Evolutionary conservation across 148 eudicot genomes (phyloP).

Genomic region (Camellia sinensis): DNA sequence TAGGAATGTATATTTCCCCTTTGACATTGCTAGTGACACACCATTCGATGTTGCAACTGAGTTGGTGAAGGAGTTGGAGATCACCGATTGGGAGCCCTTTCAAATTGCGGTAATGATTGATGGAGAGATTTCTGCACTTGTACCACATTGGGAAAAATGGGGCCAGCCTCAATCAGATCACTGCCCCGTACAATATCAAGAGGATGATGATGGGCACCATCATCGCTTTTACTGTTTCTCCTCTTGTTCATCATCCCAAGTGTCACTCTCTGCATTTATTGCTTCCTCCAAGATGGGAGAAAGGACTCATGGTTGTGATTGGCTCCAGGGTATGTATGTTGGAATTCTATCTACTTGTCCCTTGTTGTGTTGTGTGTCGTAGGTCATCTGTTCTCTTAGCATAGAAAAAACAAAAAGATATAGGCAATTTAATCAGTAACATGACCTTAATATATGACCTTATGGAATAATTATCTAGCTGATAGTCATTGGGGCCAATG

Average conservation of each 20-base stretch:
- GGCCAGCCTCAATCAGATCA: slow-evolving; percentile 20
- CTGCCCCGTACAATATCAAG: slow-evolving; percentile 20
- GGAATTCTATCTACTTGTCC: background rate
- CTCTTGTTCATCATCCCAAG: slow-evolving; percentile 43
- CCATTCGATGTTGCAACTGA: slow-evolving; percentile 45
- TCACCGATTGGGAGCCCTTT: slow-evolving; percentile 41
- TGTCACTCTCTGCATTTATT: slow-evolving; percentile 26
- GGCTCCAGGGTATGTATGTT: slow-evolving; percentile 31
- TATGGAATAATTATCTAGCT: background rate
- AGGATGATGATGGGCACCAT: slow-evolving; percentile 31
- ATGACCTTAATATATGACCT: background rate
- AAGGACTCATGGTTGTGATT: slow-evolving; percentile 17
- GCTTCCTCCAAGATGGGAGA: slow-evolving; percentile 11
- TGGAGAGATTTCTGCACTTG: slow-evolving; percentile 41
- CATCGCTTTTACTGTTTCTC: slow-evolving; percentile 24
- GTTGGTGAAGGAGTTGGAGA: slow-evolving; percentile 58
- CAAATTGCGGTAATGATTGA: slow-evolving; percentile 53
- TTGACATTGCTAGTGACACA: slow-evolving; percentile 41
- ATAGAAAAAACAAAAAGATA: background rate
- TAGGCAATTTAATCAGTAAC: background rate
- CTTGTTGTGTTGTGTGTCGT: background rate
- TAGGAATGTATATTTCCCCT: slow-evolving; percentile 45
- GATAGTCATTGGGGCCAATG: background rate
- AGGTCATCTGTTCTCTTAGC: background rate
- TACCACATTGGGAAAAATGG: slow-evolving; percentile 36